A percentile compares a stretch with the other conserved stretches of the same genome.
Evolutionary conservation across 495 filamentous ascomycete species (phyloP).

Genomic region (Penicillium samsonianum): DNA sequence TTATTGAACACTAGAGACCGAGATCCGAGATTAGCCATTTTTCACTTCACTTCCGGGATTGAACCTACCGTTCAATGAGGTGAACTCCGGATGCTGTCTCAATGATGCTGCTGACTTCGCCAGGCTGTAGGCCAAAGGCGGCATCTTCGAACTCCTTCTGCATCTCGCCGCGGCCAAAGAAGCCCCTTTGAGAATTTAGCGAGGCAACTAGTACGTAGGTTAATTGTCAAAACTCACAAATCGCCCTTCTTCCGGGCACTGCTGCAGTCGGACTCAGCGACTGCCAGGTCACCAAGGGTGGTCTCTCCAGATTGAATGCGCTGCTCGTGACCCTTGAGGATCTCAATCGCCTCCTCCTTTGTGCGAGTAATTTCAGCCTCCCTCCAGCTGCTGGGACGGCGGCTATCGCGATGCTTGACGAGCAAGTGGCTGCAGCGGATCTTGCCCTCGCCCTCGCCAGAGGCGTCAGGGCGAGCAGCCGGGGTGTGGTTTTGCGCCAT

Average conservation of each 20-base stretch:
- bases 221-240: constrained; percentile 54
- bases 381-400: constrained; percentile 88
- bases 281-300: constrained; percentile 76
- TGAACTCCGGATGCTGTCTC: constrained; percentile 94
- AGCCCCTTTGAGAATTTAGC: constrained; percentile 60
- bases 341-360: constrained; percentile 81
- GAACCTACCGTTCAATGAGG: constrained; percentile 85
- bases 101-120: constrained; percentile 80
- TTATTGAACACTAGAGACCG: constrained; percentile 38
- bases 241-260: constrained; percentile 93
- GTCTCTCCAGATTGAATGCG: constrained; percentile 68
- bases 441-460: constrained; percentile 67
- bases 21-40: not conserved
- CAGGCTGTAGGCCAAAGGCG: constrained; percentile 80
- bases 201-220: too few species aligned
- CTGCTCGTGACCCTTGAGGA: constrained; percentile 70
- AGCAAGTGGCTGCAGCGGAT: constrained; percentile 89
- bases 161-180: constrained; percentile 93
- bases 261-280: constrained; percentile 90
- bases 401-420: constrained; percentile 86
- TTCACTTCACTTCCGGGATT: not conserved
- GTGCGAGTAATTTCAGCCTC: constrained; percentile 82
- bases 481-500: constrained; percentile 82
- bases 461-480: constrained; percentile 49
- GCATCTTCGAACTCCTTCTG: constrained; percentile 98